Evolutionary conservation across 148 eudicot genomes (phyloP).

Genomic region (Amaranthus hypochondriacus): DNA sequence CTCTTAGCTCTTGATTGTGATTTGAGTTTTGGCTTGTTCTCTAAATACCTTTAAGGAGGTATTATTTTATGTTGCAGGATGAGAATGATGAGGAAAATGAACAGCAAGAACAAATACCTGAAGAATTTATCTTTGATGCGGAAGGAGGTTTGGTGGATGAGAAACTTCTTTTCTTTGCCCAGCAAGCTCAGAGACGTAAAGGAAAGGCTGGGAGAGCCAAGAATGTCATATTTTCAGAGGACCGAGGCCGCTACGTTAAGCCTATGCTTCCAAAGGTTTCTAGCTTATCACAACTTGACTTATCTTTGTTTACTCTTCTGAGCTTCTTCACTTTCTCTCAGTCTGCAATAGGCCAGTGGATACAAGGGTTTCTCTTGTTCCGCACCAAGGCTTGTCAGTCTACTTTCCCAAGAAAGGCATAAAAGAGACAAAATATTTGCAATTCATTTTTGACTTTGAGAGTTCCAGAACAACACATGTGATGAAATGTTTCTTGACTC

Average conservation of each 20-base stretch:
- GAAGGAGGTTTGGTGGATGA: constrained; percentile 98
- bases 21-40: not conserved
- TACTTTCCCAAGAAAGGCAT: not conserved
- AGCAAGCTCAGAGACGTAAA: constrained; percentile 90
- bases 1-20: constrained; percentile 4
- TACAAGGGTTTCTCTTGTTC: not conserved
- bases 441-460: not conserved
- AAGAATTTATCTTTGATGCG: constrained; percentile 96
- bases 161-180: constrained; percentile 99
- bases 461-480: not conserved
- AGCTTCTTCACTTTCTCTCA: not conserved
- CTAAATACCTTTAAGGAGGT: constrained; percentile 8
- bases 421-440: not conserved
- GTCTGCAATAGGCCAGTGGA: not conserved
- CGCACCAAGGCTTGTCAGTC: not conserved
- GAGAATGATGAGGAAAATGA: constrained; percentile 77
- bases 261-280: constrained; percentile 99
- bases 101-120: constrained; percentile 88
- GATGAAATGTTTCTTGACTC: not conserved
- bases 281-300: constrained; percentile 5
- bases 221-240: constrained; percentile 97
- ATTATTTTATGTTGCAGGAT: constrained; percentile 43
- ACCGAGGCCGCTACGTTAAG: constrained; percentile 95
- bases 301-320: not conserved
- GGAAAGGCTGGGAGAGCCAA: constrained; percentile 99